These are phyloP conservation scores for Basipetospora chlamydospora DNA, from an alignment of 2,329 filamentous ascomycete genomes.

Conservation along the genomic window DNA sequence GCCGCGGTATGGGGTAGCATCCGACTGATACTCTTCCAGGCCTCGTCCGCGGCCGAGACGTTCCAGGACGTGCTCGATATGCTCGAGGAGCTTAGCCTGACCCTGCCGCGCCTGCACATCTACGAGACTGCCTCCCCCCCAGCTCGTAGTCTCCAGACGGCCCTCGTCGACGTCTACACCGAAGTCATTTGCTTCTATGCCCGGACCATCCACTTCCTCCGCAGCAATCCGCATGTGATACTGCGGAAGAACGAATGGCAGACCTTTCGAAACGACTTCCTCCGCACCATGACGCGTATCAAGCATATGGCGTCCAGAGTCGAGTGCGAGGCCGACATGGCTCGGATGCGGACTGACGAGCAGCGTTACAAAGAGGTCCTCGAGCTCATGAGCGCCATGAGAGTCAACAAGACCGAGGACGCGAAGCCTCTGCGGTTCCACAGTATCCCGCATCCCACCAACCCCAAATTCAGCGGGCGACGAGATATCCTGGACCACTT, in stretches of 20 bases:
- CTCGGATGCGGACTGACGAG: constrained; percentile 13
- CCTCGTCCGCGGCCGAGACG: constrained; percentile 12
- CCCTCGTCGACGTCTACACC: constrained; percentile 16
- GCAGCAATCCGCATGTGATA: constrained; percentile 13
- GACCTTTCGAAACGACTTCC: constrained; percentile 12
- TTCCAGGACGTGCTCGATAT: constrained; percentile 14
- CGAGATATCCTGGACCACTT: constrained; percentile 6
- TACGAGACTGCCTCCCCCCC: constrained; percentile 15
- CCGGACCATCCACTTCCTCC: constrained; percentile 17
- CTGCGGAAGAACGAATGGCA: constrained; percentile 12
- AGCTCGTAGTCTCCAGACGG: constrained; percentile 12
- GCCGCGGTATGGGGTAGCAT: constrained; percentile 16
- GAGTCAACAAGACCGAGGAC: constrained; percentile 6
- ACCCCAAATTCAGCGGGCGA: constrained; percentile 4
- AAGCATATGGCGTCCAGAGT: constrained; percentile 13
- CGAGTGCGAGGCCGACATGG: constrained; percentile 15
- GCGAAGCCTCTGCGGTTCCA: constrained; percentile 6
- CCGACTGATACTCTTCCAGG: constrained; percentile 12
- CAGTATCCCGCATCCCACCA: constrained; percentile 7
- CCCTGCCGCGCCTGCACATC: constrained; percentile 14
- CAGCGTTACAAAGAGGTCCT: neutral
- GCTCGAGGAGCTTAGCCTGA: constrained; percentile 15
- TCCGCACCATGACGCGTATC: constrained; percentile 10
- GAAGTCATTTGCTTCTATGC: constrained; percentile 19
- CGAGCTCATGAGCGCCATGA: constrained; percentile 9